A percentile compares a stretch with the other conserved stretches of the same genome.
Conservation (phyloP, 2,329 filamentous ascomycete species). For the Scorias spongiosa region DNA sequence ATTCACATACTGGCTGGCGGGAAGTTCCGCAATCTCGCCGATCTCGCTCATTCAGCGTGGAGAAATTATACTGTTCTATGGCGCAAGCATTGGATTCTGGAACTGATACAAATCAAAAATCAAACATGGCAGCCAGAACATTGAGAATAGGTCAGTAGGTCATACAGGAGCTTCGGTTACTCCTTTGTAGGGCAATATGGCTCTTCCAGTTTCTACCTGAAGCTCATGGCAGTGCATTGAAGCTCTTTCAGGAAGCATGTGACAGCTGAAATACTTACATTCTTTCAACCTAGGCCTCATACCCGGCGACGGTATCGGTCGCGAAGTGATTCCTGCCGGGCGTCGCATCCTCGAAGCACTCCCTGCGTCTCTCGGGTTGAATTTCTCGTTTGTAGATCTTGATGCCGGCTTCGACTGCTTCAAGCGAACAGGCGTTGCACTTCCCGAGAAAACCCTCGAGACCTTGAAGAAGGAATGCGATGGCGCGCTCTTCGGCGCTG, state of each 20-base stretch:
- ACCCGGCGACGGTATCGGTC: constrained; percentile 93
- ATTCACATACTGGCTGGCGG: no score
- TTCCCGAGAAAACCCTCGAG: constrained; percentile 83
- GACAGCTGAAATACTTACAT: not conserved
- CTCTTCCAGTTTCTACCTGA: no score
- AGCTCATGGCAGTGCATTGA: no score
- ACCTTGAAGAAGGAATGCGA: constrained; percentile 84
- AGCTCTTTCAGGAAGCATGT: no score
- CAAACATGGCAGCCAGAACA: not conserved
- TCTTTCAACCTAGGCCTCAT: constrained; percentile 56
- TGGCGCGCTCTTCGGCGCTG: constrained; percentile 89
- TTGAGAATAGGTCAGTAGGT: not conserved
- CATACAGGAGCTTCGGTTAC: not conserved
- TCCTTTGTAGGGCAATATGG: not conserved
- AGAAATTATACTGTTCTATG: not conserved
- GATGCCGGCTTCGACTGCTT: constrained; percentile 90
- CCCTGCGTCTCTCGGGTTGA: constrained; percentile 74
- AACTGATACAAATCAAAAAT: no score
- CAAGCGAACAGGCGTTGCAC: constrained; percentile 70
- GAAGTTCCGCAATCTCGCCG: not conserved
- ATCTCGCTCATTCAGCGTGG: not conserved
- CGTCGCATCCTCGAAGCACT: constrained; percentile 85
- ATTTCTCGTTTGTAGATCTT: constrained; percentile 88
- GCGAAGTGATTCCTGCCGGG: constrained; percentile 91
- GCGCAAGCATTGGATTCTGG: no score